phyloP scores from a whole-genome alignment of 2,329 filamentous ascomycete genomes.

The Penicillium sp. region DNA sequence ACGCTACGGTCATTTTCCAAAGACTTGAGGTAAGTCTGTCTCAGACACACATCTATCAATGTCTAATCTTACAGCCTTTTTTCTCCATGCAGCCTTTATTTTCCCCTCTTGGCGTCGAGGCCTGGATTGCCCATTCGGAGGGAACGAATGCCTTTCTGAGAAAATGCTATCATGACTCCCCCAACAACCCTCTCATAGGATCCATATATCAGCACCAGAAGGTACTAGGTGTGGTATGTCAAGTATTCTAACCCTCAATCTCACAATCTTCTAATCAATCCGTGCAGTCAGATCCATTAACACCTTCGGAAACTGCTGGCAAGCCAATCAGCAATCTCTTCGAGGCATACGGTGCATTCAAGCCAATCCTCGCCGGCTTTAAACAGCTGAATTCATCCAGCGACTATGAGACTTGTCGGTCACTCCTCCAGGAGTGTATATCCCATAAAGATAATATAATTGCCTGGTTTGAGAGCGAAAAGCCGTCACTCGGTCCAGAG shows the following conservation, averaged over 20 bases:
- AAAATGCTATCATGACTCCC: neutral
- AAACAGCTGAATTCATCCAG: neutral
- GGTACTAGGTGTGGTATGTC: neutral
- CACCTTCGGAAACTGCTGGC: neutral
- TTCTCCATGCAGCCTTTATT: slow-evolving; percentile 1
- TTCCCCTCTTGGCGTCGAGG: neutral
- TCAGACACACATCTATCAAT: neutral
- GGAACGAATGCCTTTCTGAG: slow-evolving; percentile 1
- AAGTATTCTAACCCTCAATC: too few species aligned
- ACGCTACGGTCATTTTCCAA: neutral
- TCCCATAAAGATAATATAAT: neutral
- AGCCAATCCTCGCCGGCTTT: neutral
- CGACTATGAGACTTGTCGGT: neutral
- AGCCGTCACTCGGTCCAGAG: neutral
- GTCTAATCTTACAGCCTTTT: neutral
- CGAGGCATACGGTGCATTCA: neutral
- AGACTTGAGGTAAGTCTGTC: neutral
- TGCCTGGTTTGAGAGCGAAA: neutral
- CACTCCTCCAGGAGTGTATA: neutral
- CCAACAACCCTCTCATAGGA: neutral
- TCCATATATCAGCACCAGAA: slow-evolving; percentile 3
- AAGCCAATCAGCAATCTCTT: neutral
- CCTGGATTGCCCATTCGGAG: slow-evolving; percentile 1
- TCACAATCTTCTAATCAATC: neutral
- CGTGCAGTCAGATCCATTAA: neutral